Evolutionary conservation across 169 alveolate genomes (phyloP), one percentile per base, ranked within the genome.

Genomic region (Cryptosporidium bovis): DNA sequence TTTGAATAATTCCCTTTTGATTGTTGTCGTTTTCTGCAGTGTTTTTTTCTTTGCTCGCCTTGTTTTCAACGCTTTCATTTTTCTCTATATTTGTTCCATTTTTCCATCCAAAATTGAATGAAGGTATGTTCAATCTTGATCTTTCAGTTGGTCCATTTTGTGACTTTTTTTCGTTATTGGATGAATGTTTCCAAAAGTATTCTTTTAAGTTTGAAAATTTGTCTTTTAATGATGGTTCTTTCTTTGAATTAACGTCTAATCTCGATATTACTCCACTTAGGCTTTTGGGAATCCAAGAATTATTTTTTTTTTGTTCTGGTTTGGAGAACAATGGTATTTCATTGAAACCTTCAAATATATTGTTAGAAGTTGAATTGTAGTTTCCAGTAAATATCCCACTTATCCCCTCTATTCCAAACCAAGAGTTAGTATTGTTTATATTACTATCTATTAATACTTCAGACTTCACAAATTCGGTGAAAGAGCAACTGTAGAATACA

Each of bases 281-380:
- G n/a, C 64, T 77, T 40, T 60, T 48, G 58, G 71, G 87, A 29
- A 77, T 44, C 87, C 87, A 77, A 7, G 83, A 50, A 20, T 48
- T 77, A 16, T 68, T 15, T 27, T 77, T 62, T 20, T 60, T 31
- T 27, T 46, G 64, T 15, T 68, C 20, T 12, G 31, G 48, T 31
- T 58, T 58, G 3, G 71, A 20, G 53, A 77, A 27, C n/a, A 15
- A 33, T 29, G 64, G 53, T 62, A 77, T 77, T 50, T 36, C 64
- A 29, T 56, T 60, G 44, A 77, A 40, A n/a, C 71, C 87, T 29
- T 77, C 71, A 50, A 77, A 48, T 46, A 29, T 71, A 44, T 56
- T 40, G 15, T 12, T 48, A 15, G 71, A 77, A 44, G 20, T 62
- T 27, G 33, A 13, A 16, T 20, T 48, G 44, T 40, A 58, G 18